phyloP scores from a whole-genome alignment of 495 filamentous ascomycete genomes.

The Penicillium psychrofluorescens region DNA sequence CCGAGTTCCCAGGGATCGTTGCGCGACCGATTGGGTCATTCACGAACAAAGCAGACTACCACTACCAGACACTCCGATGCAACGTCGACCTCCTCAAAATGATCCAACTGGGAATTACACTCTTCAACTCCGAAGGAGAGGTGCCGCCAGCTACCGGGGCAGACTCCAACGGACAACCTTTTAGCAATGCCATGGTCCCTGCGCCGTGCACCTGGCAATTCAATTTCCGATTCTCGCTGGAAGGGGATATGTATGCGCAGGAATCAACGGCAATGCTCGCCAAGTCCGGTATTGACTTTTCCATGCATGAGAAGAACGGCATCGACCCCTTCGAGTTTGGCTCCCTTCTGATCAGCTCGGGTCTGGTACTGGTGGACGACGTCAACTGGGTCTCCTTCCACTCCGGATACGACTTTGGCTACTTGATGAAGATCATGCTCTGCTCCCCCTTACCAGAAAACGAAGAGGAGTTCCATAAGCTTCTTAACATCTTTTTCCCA shows the following conservation, averaged over 20 bases:
- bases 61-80: slow-evolving; percentile 94
- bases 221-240: slow-evolving; percentile 93
- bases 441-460: slow-evolving; percentile 74
- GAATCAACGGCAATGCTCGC: slow-evolving; percentile 83
- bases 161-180: slow-evolving; percentile 45
- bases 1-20: slow-evolving; percentile 94
- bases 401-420: slow-evolving; percentile 98
- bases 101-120: slow-evolving; percentile 89
- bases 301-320: slow-evolving; percentile 72
- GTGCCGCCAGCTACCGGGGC: slow-evolving; percentile 62
- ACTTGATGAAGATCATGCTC: slow-evolving; percentile 86
- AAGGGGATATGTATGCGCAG: slow-evolving; percentile 94
- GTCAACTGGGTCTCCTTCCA: slow-evolving; percentile 97
- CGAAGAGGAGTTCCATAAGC: slow-evolving; percentile 76
- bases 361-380: slow-evolving; percentile 79
- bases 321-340: slow-evolving; percentile 88
- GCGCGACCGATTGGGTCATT: slow-evolving; percentile 92
- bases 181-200: slow-evolving; percentile 49
- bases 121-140: slow-evolving; percentile 84
- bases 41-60: slow-evolving; percentile 89
- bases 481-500: slow-evolving; percentile 87
- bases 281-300: slow-evolving; percentile 83
- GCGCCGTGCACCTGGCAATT: slow-evolving; percentile 95
- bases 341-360: slow-evolving; percentile 80
- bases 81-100: slow-evolving; percentile 97